Percentiles rank a stretch among this genome's conserved stretches.
These are phyloP conservation scores for Penicillium parvum DNA, from an alignment of 495 filamentous ascomycete genomes.

Conservation along the genomic window DNA sequence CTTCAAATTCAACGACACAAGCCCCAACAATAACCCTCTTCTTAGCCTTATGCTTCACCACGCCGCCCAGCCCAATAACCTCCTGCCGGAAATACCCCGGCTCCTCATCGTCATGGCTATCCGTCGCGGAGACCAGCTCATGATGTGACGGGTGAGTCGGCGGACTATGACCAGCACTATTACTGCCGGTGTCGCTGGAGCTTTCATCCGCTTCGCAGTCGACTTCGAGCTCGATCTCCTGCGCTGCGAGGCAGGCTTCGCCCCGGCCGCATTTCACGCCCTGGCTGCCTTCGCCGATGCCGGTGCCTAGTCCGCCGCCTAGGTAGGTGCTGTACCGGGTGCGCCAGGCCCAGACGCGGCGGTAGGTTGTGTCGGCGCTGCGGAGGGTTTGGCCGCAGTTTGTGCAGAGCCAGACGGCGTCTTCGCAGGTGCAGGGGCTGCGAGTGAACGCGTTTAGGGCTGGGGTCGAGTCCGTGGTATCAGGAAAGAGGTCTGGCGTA, in stretches of 20 bases:
- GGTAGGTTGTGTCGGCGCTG: constrained; percentile 67
- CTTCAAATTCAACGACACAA: constrained; percentile 75
- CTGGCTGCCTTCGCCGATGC: constrained; percentile 82
- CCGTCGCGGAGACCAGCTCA: constrained; percentile 14
- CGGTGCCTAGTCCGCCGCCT: constrained; percentile 70
- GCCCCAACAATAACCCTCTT: constrained; percentile 72
- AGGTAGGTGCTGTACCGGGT: constrained; percentile 76
- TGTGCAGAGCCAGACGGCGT: constrained; percentile 73
- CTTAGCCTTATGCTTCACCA: constrained; percentile 76
- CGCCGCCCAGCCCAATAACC: constrained; percentile 80
- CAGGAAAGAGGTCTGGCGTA: not conserved
- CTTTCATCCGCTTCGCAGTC: constrained; percentile 68
- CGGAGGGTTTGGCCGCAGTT: constrained; percentile 68
- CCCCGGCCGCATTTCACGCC: constrained; percentile 80
- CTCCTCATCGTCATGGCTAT: constrained; percentile 39
- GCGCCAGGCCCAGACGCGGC: constrained; percentile 82
- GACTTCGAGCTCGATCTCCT: constrained; percentile 72
- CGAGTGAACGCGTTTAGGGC: constrained; percentile 41
- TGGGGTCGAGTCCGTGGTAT: constrained; percentile 13
- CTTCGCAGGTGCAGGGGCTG: constrained; percentile 64
- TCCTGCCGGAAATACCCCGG: constrained; percentile 78
- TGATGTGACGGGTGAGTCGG: constrained; percentile 9
- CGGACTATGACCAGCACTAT: constrained; percentile 16
- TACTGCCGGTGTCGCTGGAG: constrained; percentile 20
- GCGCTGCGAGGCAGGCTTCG: constrained; percentile 60